phyloP scores from a whole-genome alignment of 2,329 filamentous ascomycete genomes.

The Ophiocordyceps robertsii region DNA sequence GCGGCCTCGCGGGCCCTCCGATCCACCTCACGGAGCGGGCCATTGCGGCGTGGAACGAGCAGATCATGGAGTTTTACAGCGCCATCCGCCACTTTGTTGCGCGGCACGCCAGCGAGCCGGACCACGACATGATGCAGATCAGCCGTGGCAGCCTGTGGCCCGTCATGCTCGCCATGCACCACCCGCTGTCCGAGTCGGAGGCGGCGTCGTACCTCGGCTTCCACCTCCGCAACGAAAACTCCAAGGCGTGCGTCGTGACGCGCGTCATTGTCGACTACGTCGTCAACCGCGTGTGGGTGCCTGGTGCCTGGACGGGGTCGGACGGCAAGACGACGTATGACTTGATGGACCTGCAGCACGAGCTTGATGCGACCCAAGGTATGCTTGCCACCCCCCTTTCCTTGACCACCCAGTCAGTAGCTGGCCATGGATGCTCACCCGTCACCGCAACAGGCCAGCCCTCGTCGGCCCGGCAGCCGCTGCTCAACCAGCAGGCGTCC shows the following conservation, averaged over 20 bases:
- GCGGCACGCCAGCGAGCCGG: conserved; percentile 17
- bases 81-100: conserved; percentile 22
- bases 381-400: conserved; percentile 3
- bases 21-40: conserved; percentile 22
- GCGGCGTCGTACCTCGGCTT: conserved; percentile 26
- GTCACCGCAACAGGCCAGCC: conserved; percentile 15
- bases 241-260: conserved; percentile 28
- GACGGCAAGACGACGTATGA: conserved; percentile 19
- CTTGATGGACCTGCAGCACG: conserved; percentile 21
- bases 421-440: too few relatives aligned
- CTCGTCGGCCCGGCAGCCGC: conserved; percentile 21
- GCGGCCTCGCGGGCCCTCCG: conserved; percentile 11
- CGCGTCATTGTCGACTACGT: conserved; percentile 28
- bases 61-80: conserved; percentile 22
- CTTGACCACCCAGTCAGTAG: too few relatives aligned
- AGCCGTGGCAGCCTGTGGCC: conserved; percentile 19
- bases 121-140: conserved; percentile 14
- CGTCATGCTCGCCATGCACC: conserved; percentile 22
- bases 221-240: conserved; percentile 24
- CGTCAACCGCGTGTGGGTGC: conserved; percentile 26
- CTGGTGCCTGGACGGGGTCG: conserved; percentile 24
- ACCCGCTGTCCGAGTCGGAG: conserved; percentile 22
- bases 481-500: conserved; percentile 22
- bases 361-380: conserved; percentile 22
- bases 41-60: conserved; percentile 20